phyloP scores from a whole-genome alignment of 805 yeast species.

The Candida corydali region DNA sequence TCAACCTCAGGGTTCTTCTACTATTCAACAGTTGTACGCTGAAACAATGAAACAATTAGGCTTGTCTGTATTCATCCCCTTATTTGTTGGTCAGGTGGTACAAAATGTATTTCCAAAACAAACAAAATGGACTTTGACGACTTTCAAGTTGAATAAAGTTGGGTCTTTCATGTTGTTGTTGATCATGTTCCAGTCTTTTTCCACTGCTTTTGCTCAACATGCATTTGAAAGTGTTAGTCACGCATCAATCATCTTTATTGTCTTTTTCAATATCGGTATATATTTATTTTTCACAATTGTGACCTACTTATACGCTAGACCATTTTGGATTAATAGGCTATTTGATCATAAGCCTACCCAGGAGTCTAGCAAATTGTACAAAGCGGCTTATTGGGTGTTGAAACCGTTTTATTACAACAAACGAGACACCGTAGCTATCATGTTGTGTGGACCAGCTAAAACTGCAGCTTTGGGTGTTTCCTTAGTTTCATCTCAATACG shows the following conservation, averaged over 20 bases:
- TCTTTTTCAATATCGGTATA: slow-evolving; percentile 78
- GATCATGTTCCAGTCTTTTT: slow-evolving; percentile 75
- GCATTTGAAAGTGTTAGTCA: slow-evolving; percentile 72
- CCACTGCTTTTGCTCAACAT: slow-evolving; percentile 80
- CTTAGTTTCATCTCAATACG: slow-evolving; percentile 75
- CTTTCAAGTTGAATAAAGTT: slow-evolving; percentile 62
- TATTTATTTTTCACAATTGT: slow-evolving; percentile 71
- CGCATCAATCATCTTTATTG: slow-evolving; percentile 67
- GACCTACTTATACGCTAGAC: slow-evolving; percentile 59
- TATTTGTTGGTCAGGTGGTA: slow-evolving; percentile 81
- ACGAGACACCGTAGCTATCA: slow-evolving; percentile 69
- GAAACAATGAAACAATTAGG: slow-evolving; percentile 88
- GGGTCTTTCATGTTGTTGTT: slow-evolving; percentile 77
- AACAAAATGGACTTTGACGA: slow-evolving; percentile 54
- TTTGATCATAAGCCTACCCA: slow-evolving; percentile 47
- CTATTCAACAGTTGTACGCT: slow-evolving; percentile 57
- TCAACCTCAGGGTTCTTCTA: slow-evolving; percentile 44
- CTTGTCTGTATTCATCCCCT: slow-evolving; percentile 74
- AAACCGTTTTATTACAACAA: slow-evolving; percentile 69
- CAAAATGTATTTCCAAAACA: slow-evolving; percentile 68
- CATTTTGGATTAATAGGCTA: slow-evolving; percentile 41
- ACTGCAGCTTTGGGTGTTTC: slow-evolving; percentile 92
- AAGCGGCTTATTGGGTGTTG: slow-evolving; percentile 37
- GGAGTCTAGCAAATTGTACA: slow-evolving; percentile 43
- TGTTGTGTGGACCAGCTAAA: slow-evolving; percentile 90